A percentile compares a stretch with the other conserved stretches of the same genome.
phyloP scores from a whole-genome alignment of 768 basidiomycete genomes.

The Infundibulicybe gibba region DNA sequence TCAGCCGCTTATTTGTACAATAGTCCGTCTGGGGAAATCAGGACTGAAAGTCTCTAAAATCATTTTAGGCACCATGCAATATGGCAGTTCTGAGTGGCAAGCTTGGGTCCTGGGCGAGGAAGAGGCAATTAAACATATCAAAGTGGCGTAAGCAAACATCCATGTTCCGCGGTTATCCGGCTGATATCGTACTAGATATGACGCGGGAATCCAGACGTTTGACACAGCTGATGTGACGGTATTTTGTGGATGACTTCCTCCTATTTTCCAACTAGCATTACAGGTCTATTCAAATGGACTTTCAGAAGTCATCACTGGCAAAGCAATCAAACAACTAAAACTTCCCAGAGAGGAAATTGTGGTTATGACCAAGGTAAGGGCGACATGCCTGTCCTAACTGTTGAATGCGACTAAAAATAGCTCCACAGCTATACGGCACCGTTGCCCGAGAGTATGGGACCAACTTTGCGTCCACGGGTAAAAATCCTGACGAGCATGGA shows the following conservation, averaged over 20 bases:
- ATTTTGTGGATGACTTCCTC: not conserved
- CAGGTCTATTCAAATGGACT: constrained; percentile 64
- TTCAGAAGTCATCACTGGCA: constrained; percentile 66
- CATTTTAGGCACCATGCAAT: constrained; percentile 64
- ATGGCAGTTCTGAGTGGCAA: constrained; percentile 51
- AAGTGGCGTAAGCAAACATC: constrained; percentile 30
- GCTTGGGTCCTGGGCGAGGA: constrained; percentile 43
- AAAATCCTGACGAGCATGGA: not conserved
- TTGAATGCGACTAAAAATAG: not conserved
- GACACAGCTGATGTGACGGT: constrained; percentile 47
- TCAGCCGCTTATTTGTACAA: not conserved
- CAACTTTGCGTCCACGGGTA: not conserved
- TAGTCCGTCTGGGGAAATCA: constrained; percentile 46
- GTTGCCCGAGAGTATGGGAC: not conserved
- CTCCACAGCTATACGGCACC: not conserved
- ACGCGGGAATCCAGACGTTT: constrained; percentile 62
- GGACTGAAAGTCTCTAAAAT: constrained; percentile 63
- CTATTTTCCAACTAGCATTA: not conserved
- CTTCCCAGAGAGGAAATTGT: constrained; percentile 76
- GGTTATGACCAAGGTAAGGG: constrained; percentile 66
- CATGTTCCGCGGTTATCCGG: not conserved
- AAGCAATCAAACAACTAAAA: constrained; percentile 62
- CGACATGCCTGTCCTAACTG: not conserved
- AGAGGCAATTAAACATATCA: constrained; percentile 50
- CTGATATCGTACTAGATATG: constrained; percentile 32